A percentile compares a stretch with the other conserved stretches of the same genome.
These are phyloP conservation scores for Colletotrichum incanum DNA, from an alignment of 2,329 filamentous ascomycete genomes.

Conservation along the genomic window DNA sequence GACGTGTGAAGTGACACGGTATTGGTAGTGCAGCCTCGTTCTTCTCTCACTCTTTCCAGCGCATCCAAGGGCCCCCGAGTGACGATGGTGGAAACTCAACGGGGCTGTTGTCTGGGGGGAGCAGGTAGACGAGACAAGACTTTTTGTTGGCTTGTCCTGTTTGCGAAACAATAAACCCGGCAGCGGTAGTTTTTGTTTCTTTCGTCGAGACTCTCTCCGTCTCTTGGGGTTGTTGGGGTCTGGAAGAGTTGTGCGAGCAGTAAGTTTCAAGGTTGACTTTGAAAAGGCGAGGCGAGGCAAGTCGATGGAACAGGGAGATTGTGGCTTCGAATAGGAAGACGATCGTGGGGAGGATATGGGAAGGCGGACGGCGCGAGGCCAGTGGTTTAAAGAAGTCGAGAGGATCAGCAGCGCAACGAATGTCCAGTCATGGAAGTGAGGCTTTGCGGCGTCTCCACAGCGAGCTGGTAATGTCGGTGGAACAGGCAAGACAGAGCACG, in stretches of 20 bases:
- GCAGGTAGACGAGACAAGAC: neutral
- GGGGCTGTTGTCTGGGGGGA: slow-evolving; percentile 23
- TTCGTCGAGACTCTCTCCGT: slow-evolving; percentile 8
- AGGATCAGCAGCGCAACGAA: slow-evolving; percentile 43
- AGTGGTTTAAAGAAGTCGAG: slow-evolving; percentile 44
- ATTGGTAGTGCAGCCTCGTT: slow-evolving; percentile 40
- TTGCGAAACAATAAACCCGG: slow-evolving; percentile 26
- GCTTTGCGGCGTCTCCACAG: slow-evolving; percentile 44
- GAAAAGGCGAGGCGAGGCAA: slow-evolving; percentile 29
- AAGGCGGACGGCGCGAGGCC: slow-evolving; percentile 38
- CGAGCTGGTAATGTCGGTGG: slow-evolving; percentile 45
- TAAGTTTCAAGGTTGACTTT: slow-evolving; percentile 23
- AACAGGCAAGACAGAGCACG: slow-evolving; percentile 43
- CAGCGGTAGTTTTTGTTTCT: slow-evolving; percentile 2
- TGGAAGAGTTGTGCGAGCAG: slow-evolving; percentile 28
- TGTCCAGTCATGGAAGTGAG: slow-evolving; percentile 45
- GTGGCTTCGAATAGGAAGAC: slow-evolving; percentile 42
- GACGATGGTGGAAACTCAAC: slow-evolving; percentile 26
- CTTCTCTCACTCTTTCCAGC: slow-evolving; percentile 12
- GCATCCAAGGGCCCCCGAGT: slow-evolving; percentile 35
- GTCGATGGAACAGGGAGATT: slow-evolving; percentile 39
- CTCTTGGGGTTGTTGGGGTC: slow-evolving; percentile 7
- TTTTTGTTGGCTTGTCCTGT: slow-evolving; percentile 17
- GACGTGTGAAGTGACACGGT: slow-evolving; percentile 21
- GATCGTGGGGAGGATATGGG: slow-evolving; percentile 22